Evolutionary conservation across 2,329 filamentous ascomycete genomes (phyloP).

Genomic region (Emmonsiellopsis sp.): DNA sequence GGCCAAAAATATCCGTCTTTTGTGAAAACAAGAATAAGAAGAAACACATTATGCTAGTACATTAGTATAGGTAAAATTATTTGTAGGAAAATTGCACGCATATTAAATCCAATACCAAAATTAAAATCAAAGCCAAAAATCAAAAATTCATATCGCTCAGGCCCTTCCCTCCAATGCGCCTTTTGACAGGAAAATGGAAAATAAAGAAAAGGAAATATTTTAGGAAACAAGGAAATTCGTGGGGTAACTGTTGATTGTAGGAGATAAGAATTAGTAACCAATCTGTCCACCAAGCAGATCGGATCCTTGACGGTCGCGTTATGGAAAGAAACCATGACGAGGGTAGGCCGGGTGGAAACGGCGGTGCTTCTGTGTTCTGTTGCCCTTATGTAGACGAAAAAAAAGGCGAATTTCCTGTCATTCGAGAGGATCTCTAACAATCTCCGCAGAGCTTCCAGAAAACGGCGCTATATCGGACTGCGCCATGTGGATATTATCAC

Average conservation of each 20-base stretch:
- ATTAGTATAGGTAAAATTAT: background rate
- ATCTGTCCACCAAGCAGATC: background rate
- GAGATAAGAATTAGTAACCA: slow-evolving; percentile 16
- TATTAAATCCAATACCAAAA: background rate
- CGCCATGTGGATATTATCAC: slow-evolving; percentile 39
- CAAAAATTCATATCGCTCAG: background rate
- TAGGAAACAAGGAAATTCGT: slow-evolving; percentile 5
- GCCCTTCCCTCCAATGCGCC: slow-evolving; percentile 5
- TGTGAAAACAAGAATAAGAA: background rate
- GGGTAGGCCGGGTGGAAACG: background rate
- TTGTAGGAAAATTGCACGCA: background rate
- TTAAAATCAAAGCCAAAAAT: background rate
- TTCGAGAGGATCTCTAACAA: slow-evolving; percentile 28
- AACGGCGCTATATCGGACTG: slow-evolving; percentile 29
- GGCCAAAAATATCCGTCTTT: too few relatives aligned
- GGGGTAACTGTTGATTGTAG: background rate
- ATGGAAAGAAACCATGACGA: too few relatives aligned
- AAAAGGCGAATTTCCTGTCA: slow-evolving; percentile 4
- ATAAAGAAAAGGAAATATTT: background rate
- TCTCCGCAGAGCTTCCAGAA: slow-evolving; percentile 35
- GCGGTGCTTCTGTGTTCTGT: background rate
- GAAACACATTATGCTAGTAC: slow-evolving; percentile 2
- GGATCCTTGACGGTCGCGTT: too few relatives aligned
- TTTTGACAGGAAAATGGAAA: background rate
- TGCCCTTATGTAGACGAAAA: background rate